phyloP scores from a whole-genome alignment of 805 yeast genomes.

The Helenozyma baotianmanensis region DNA sequence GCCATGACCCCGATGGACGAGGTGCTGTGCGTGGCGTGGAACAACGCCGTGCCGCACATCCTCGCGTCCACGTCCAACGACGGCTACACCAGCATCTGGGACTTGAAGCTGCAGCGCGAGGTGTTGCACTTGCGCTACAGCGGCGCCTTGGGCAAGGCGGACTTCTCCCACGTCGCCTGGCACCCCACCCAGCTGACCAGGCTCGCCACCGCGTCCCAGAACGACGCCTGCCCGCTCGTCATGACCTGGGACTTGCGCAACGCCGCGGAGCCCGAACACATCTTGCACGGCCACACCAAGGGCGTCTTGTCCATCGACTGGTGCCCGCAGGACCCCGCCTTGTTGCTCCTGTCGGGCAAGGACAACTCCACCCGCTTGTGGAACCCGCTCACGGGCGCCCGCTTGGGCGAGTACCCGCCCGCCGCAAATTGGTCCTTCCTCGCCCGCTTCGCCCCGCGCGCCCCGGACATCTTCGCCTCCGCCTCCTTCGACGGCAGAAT shows the following conservation, averaged over 20 bases:
- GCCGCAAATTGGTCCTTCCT: constrained; percentile 93
- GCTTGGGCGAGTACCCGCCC: constrained; percentile 84
- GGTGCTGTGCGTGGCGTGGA: constrained; percentile 83
- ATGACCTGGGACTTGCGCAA: constrained; percentile 93
- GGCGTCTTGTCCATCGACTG: constrained; percentile 91
- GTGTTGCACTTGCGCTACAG: constrained; percentile 79
- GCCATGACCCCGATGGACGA: constrained; percentile 80
- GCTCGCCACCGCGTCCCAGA: constrained; percentile 81
- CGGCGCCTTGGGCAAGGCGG: constrained; percentile 55
- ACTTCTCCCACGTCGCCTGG: constrained; percentile 85
- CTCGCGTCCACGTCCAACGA: constrained; percentile 85
- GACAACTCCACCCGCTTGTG: constrained; percentile 85
- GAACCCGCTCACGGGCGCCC: constrained; percentile 76
- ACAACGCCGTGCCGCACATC: constrained; percentile 74
- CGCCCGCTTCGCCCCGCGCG: constrained; percentile 78
- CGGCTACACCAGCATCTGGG: constrained; percentile 92
- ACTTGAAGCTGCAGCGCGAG: constrained; percentile 79
- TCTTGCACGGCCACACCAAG: constrained; percentile 74
- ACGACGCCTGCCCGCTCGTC: constrained; percentile 74
- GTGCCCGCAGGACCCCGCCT: constrained; percentile 77
- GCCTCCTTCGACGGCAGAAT: constrained; percentile 86
- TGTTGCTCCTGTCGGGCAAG: constrained; percentile 86
- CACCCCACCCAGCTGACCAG: constrained; percentile 87
- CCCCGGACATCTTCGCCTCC: constrained; percentile 86
- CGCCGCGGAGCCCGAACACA: constrained; percentile 80